Evolutionary conservation across 352 stramenopile genomes (phyloP), one percentile per base, ranked within the genome.

Genomic region (Phytophthora sp.): DNA sequence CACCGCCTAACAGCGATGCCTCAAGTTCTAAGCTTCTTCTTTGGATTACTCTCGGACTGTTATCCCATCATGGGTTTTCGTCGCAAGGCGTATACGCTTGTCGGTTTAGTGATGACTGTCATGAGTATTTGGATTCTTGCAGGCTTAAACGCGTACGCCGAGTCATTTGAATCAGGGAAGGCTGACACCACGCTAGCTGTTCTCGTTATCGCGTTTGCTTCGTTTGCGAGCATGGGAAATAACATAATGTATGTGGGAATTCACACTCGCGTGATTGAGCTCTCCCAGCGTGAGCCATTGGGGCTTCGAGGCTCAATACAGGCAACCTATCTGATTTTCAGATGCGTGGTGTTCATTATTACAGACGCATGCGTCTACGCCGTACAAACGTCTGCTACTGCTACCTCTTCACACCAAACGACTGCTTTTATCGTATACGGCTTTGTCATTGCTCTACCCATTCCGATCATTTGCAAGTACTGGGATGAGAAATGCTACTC

Each of bases 1-100:
- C 51, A 74, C 32, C 71, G 73, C 6, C 28, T 82, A 2, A 64
- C 87, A 1, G 66, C 82, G 11, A 62, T 97, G 12, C 87, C 87
- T 7, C 79, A 85, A 63, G 69, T 67, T 1, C 69, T 92, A 31
- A 95, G 92, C 55, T 84, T 97, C 31, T 42, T 96, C 20, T 76
- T 95, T 37, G 91, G 87, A 34, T 69, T 95, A 23, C 26, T 96
- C 5, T 84, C 72, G 7, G 89, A 96, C 62, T 89, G 72, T 37
- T 84, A 88, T 49, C 89, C 89, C n/a, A 88, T 97, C 59, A 76
- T 77, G 53, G 84, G 87, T 6, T 76, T 82, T 17, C 87, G 83
- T 18, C 74, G 87, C 10, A 94, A 94, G 60, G 68, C 74, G 21
- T 97, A 97, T 62, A 84, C 91, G 45, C 57, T 91, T 4, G 32